Evolutionary conservation across 306 rosid genomes (phyloP), one percentile per base, ranked within the genome.

Genomic region (Rosa persica): DNA sequence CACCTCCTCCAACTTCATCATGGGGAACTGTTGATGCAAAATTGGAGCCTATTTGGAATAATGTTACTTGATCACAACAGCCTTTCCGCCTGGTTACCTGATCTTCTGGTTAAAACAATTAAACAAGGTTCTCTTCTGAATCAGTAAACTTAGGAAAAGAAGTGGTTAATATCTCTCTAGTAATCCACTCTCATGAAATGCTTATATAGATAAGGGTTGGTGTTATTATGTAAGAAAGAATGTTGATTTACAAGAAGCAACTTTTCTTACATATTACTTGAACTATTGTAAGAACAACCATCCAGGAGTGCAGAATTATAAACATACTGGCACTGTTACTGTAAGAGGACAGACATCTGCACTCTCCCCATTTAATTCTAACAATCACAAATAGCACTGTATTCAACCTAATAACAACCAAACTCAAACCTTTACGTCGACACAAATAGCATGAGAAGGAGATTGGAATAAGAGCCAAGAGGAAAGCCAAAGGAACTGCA

Each of bases 371-470:
- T 52, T 67, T 67, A 39, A 3, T 8, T 39, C 71, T n/a, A 67
- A 66, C 70, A 65, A 9, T 39, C 19, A 39, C 20, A 20, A 6
- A 52, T 52, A 52, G 10, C 58, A 19, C 1, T 19, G 8, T 52
- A 52, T 6, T 52, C 23, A 52, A 52, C 58, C 22, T 19, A 19
- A 51, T 51, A 51, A 17, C 57, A 51, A 16, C 57, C 57, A 25
- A 47, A 73, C 39, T n/a, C 77, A n/a, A 55, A 55, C 77, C 77
- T 73, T 54, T 22, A 3, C 0, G 67, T 8, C 46, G n/a, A 62
- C 20, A 58, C 17, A 17, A 12, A 46, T 20, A 75, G 13, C 58
- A 30, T 19, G 3, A 62, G 6, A 64, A 17, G 8, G 20, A 62
- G 23, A 34, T 44, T 47, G 47, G 36, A 30, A 62, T 47, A 64